A percentile compares a stretch with the other conserved stretches of the same genome.
Conservation (phyloP, 345 rosid genomes). For the Sapria himalayana region DNA sequence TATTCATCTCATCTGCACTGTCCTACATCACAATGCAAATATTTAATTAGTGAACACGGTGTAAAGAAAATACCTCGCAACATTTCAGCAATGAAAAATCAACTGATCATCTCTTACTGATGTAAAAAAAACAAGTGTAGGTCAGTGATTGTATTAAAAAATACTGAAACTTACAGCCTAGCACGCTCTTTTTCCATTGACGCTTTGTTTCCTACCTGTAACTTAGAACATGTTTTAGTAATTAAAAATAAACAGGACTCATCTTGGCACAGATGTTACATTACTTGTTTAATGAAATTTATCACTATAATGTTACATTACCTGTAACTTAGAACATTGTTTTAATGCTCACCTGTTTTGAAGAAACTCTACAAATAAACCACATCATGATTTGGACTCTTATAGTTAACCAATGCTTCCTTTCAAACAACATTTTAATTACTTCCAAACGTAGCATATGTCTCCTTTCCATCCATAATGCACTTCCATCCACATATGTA, state of each 20-base stretch:
- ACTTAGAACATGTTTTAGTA: conserved; percentile 1
- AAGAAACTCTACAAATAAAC: too few relatives aligned
- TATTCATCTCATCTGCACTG: conserved; percentile 93
- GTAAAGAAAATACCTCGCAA: background rate
- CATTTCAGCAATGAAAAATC: background rate
- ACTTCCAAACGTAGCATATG: too few relatives aligned
- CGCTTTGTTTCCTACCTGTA: conserved; percentile 48
- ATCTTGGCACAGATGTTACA: background rate
- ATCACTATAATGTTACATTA: background rate
- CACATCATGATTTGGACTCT: too few relatives aligned
- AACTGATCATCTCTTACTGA: too few relatives aligned
- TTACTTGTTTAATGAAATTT: background rate
- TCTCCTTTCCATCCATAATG: too few relatives aligned
- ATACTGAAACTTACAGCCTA: conserved; percentile 45
- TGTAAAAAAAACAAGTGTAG: too few relatives aligned
- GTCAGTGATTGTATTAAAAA: too few relatives aligned
- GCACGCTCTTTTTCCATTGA: conserved; percentile 69
- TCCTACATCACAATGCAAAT: conserved; percentile 26
- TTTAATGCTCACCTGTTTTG: too few relatives aligned
- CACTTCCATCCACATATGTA: too few relatives aligned
- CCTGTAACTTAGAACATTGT: too few relatives aligned
- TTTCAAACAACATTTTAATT: too few relatives aligned
- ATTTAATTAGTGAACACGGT: conserved; percentile 8
- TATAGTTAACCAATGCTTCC: too few relatives aligned
- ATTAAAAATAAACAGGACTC: background rate